Conservation (phyloP, 2,329 filamentous ascomycete species). For the Gaeumannomyces tritici region DNA sequence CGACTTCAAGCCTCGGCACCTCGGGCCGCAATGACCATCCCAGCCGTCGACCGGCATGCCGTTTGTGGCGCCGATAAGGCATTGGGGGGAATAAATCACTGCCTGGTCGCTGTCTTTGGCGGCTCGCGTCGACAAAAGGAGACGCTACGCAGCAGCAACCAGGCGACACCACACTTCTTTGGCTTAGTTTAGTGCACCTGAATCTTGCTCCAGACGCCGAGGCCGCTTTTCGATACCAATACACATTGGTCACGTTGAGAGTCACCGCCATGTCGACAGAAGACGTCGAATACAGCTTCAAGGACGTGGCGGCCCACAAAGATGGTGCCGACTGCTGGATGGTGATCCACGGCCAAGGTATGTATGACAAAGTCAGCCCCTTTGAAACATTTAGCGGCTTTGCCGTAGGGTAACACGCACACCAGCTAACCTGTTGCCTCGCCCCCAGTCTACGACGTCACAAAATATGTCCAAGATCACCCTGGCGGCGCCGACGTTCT, state of each 20-base stretch:
- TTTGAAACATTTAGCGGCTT: no score
- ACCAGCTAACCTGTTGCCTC: background rate
- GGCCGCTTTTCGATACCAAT: no score
- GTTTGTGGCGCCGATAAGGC: background rate
- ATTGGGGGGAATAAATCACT: background rate
- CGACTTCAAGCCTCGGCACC: background rate
- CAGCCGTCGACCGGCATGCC: no score
- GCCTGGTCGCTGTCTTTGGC: background rate
- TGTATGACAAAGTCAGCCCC: constrained; percentile 17
- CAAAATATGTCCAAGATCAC: constrained; percentile 80
- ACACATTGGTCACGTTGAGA: background rate
- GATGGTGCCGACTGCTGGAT: constrained; percentile 40
- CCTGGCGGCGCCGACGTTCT: constrained; percentile 68
- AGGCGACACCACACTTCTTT: background rate
- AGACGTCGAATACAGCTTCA: constrained; percentile 19
- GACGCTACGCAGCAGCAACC: background rate
- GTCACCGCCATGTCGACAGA: background rate
- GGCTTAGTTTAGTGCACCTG: background rate
- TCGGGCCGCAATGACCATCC: background rate
- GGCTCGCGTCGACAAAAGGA: background rate
- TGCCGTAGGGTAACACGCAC: no score
- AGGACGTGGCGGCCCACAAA: constrained; percentile 40
- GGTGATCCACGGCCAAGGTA: constrained; percentile 45
- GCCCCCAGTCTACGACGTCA: constrained; percentile 76
- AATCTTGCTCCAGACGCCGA: background rate